These are phyloP conservation scores for Cruciata laevipes DNA, from an alignment of 257 asterid species.

Conservation along the genomic window DNA sequence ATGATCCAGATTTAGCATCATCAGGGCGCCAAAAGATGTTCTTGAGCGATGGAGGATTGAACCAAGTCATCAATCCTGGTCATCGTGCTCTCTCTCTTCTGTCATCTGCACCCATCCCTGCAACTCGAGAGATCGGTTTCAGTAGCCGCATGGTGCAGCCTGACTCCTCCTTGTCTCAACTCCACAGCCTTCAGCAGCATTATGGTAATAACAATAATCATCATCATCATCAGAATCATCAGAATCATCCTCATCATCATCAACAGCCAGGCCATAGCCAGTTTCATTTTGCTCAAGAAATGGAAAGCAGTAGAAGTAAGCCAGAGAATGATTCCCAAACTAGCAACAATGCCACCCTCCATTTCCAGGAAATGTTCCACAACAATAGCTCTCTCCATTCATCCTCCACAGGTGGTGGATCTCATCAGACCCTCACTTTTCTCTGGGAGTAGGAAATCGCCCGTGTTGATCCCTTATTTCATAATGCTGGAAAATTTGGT, in stretches of 20 bases:
- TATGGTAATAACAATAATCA: slow-evolving; percentile 18
- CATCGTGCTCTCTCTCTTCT: slow-evolving; percentile 99
- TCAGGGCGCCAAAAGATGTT: slow-evolving; percentile 28
- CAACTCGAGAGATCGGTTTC: slow-evolving; percentile 47
- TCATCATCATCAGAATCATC: not conserved
- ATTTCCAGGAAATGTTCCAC: slow-evolving; percentile 46
- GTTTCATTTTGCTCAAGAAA: slow-evolving; percentile 29
- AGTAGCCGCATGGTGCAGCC: slow-evolving; percentile 33
- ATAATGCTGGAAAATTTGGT: not conserved
- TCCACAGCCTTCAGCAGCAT: slow-evolving; percentile 28
- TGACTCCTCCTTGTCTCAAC: slow-evolving; percentile 28
- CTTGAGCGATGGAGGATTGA: slow-evolving; percentile 28
- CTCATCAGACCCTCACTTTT: slow-evolving; percentile 76
- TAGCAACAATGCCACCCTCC: slow-evolving; percentile 33
- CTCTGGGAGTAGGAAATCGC: slow-evolving; percentile 55
- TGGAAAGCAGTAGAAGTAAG: slow-evolving; percentile 23
- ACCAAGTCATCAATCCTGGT: slow-evolving; percentile 37
- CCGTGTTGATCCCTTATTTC: not conserved
- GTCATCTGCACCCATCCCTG: slow-evolving; percentile 58
- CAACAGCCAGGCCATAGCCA: slow-evolving; percentile 16
- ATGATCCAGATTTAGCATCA: slow-evolving; percentile 30
- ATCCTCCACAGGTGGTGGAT: slow-evolving; percentile 39
- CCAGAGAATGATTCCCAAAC: slow-evolving; percentile 22
- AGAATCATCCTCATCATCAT: not conserved
- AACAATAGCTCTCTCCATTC: slow-evolving; percentile 42